These are phyloP conservation scores for Remersonia thermophila DNA, from an alignment of 2,329 filamentous ascomycete genomes.

Conservation along the genomic window DNA sequence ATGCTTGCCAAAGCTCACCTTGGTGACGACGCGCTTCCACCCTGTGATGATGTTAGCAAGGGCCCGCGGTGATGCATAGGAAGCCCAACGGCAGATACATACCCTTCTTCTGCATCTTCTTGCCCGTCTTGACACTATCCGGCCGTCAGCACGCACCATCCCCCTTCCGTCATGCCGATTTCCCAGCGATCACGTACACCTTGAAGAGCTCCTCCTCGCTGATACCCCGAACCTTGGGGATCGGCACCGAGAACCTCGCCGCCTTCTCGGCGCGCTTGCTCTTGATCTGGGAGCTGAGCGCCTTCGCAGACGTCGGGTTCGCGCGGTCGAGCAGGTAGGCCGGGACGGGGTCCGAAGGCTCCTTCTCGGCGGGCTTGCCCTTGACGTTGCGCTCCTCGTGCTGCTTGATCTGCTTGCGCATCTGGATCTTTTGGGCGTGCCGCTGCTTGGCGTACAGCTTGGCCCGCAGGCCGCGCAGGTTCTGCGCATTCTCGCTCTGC, in stretches of 20 bases:
- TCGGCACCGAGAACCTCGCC: conserved; percentile 79
- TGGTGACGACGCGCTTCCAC: conserved; percentile 49
- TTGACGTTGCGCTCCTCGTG: conserved; percentile 97
- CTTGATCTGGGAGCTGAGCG: conserved; percentile 65
- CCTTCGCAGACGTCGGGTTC: conserved; percentile 28
- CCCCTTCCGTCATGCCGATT: background rate
- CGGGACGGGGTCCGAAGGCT: conserved; percentile 70
- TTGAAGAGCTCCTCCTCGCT: conserved; percentile 95
- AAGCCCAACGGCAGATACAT: background rate
- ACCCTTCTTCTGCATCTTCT: conserved; percentile 77
- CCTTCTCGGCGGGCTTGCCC: conserved; percentile 63
- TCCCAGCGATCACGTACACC: conserved; percentile 13
- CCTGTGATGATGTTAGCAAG: conserved; percentile 11
- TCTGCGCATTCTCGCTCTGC: conserved; percentile 81
- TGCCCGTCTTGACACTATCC: conserved; percentile 82
- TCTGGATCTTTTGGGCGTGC: conserved; percentile 95
- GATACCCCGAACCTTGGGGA: conserved; percentile 90
- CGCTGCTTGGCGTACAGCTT: conserved; percentile 91
- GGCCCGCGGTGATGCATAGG: too few relatives aligned
- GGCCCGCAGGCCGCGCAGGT: conserved; percentile 77
- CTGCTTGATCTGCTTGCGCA: conserved; percentile 86
- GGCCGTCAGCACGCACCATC: conserved; percentile 7
- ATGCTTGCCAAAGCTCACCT: conserved; percentile 24
- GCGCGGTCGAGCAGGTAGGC: conserved; percentile 87
- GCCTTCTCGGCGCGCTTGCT: conserved; percentile 91